A percentile compares a stretch with the other conserved stretches of the same genome.
phyloP scores from a whole-genome alignment of 108 stramenopile species.

The Ochromonas danica region DNA sequence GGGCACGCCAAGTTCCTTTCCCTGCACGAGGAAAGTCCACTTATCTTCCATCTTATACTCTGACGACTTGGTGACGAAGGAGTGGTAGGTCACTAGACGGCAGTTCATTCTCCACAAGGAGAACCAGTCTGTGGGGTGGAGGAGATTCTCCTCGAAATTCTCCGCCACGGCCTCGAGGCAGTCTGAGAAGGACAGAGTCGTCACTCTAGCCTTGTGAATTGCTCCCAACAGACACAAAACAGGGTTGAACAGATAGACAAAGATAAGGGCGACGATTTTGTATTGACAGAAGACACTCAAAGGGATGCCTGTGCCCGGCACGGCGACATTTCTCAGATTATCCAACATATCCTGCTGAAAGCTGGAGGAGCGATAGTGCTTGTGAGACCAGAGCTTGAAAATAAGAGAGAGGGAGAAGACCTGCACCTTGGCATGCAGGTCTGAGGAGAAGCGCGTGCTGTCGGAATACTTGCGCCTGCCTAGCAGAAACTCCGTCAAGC shows the following conservation, averaged over 20 bases:
- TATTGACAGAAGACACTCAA: constrained; percentile 64
- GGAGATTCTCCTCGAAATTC: constrained; percentile 75
- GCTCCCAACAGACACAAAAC: constrained; percentile 67
- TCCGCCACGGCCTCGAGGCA: constrained; percentile 15
- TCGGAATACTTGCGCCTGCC: too few relatives aligned
- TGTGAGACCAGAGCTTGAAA: constrained; percentile 82
- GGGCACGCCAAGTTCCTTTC: constrained; percentile 71
- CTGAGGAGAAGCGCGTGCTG: too few relatives aligned
- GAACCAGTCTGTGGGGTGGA: constrained; percentile 94
- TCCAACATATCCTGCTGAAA: constrained; percentile 79
- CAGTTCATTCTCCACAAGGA: constrained; percentile 92
- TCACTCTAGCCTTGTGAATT: constrained; percentile 61
- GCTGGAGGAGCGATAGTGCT: constrained; percentile 85
- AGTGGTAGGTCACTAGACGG: constrained; percentile 81
- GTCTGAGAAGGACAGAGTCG: background rate
- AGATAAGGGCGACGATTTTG: constrained; percentile 47
- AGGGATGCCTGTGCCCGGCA: constrained; percentile 90
- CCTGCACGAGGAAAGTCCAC: constrained; percentile 88
- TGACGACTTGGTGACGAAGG: constrained; percentile 64
- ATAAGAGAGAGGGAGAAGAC: constrained; percentile 78
- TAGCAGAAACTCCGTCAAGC: too few relatives aligned
- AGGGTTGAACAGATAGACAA: constrained; percentile 73
- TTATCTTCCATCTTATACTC: constrained; percentile 81
- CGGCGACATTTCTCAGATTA: constrained; percentile 92
- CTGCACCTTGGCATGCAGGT: constrained; percentile 61